Evolutionary conservation across 1,139 yeast species (phyloP).

Genomic region (Geotrichum carabidarum): DNA sequence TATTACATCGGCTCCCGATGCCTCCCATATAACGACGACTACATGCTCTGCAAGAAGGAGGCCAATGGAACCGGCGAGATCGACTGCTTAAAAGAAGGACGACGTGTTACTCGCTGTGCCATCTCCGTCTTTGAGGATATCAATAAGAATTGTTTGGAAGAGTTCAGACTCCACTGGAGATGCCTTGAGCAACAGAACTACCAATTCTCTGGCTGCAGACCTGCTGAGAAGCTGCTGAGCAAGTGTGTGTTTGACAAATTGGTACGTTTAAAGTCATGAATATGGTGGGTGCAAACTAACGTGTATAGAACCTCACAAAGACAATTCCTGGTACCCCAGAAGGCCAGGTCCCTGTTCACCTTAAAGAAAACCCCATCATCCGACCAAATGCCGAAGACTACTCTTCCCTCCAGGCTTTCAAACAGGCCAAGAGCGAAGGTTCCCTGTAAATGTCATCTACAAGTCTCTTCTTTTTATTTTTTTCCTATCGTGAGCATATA

Average conservation of each 20-base stretch:
- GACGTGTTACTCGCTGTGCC: conserved; percentile 86
- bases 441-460: conserved; percentile 9
- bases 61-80: conserved; percentile 61
- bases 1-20: conserved; percentile 80
- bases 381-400: conserved; percentile 48
- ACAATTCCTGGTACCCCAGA: conserved; percentile 62
- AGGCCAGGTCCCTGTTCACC: conserved; percentile 56
- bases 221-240: conserved; percentile 67
- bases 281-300: neutral
- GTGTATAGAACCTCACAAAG: conserved; percentile 50
- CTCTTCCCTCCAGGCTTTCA: conserved; percentile 44
- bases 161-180: conserved; percentile 75
- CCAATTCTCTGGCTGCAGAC: conserved; percentile 72
- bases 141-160: conserved; percentile 71
- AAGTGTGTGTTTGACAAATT: conserved; percentile 74
- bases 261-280: conserved; percentile 16
- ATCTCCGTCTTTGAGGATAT: conserved; percentile 67
- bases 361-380: conserved; percentile 60
- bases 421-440: conserved; percentile 36
- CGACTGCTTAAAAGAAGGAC: conserved; percentile 81
- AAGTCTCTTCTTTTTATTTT: neutral
- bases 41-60: conserved; percentile 76
- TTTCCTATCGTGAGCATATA: conserved; percentile 6
- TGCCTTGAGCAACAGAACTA: conserved; percentile 80
- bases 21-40: conserved; percentile 76